These are phyloP conservation scores for Chrysoporthe austroafricana DNA, from an alignment of 2,329 filamentous ascomycete genomes.

Conservation along the genomic window DNA sequence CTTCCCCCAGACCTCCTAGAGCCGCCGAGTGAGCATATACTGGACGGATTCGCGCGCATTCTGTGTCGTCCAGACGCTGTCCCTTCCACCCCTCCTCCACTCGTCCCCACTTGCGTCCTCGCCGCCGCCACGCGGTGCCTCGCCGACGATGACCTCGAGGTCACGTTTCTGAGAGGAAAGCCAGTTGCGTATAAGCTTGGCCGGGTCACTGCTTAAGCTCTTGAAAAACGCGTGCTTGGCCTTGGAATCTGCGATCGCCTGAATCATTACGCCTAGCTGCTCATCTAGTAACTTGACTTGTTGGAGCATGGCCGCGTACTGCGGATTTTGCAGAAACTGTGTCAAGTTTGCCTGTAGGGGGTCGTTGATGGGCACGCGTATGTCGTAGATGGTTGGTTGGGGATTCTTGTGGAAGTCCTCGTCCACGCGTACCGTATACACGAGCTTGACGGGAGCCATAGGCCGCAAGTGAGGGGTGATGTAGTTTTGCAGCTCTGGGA, in stretches of 20 bases:
- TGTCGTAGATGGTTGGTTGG: slow-evolving; percentile 84
- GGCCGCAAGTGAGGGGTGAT: slow-evolving; percentile 78
- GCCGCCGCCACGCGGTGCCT: slow-evolving; percentile 68
- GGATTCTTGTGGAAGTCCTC: slow-evolving; percentile 77
- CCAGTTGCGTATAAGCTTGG: slow-evolving; percentile 85
- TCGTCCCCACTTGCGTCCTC: slow-evolving; percentile 64
- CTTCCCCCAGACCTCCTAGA: neutral
- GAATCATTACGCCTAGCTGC: slow-evolving; percentile 79
- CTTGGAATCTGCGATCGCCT: slow-evolving; percentile 82
- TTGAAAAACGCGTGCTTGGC: slow-evolving; percentile 89
- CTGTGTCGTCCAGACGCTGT: slow-evolving; percentile 60
- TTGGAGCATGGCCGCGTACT: slow-evolving; percentile 72
- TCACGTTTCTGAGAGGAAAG: slow-evolving; percentile 89
- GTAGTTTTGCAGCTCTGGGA: slow-evolving; percentile 82
- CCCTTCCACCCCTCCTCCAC: slow-evolving; percentile 65
- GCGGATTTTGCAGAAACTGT: slow-evolving; percentile 68
- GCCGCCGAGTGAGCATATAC: slow-evolving; percentile 49
- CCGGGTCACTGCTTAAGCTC: slow-evolving; percentile 78
- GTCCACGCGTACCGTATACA: slow-evolving; percentile 94
- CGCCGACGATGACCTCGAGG: slow-evolving; percentile 84
- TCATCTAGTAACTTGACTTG: slow-evolving; percentile 81
- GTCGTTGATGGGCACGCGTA: slow-evolving; percentile 83
- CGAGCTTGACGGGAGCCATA: slow-evolving; percentile 79
- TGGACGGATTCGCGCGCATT: slow-evolving; percentile 67
- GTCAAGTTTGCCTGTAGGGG: slow-evolving; percentile 72